Base-by-base conservation (phyloP, 1,284 basidiomycete species). In the Sparassis latifolia region DNA sequence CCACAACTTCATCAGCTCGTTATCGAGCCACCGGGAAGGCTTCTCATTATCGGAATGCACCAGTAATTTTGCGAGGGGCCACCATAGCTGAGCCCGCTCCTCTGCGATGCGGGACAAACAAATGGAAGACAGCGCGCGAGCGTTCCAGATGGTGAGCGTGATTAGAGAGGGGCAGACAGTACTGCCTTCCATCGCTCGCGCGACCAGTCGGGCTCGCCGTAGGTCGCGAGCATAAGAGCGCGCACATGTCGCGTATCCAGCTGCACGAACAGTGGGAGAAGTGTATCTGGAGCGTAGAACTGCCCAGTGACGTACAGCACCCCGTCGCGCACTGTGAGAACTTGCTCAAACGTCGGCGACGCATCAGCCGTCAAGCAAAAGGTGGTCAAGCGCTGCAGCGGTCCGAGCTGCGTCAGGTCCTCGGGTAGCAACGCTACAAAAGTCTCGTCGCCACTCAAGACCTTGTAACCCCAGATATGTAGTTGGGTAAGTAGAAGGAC, bases 391-490 rank as follows among this genome's bases (percentile, higher is more conserved):
- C 44, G 42, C 29, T 53, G 54, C 4, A 59, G 47, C 4, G 55
- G 53, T 3, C 43, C 44, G 4, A 59, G 39, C 32, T 48, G 35
- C 42, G 44, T 31, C 6, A 55, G 40, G 46, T 52, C 45, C 10
- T n/a, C 12, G 1, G 58, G 58, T 20, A 59, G 47, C n/a, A 55
- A 5, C 40, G 40, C 40, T 9, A 6, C n/a, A 29, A 56, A 38
- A 3, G 49, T 42, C 38, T 53, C 52, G 27, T 45, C 33, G 4
- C 41, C 7, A 40, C 49, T 42, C 29, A 53, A 47, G 7, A 53
- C 39, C 10, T 42, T 31, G n/a, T 53, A 52, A 6, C 45, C 53
- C 58, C 58, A 59, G 44, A 59, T 51, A 42, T 54, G 45, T 32
- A 59, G 27, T n/a, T 29, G 44, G 2, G 54, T 50, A 20, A 28